phyloP scores from a whole-genome alignment of 2,329 filamentous ascomycete genomes.

The Podosphaera xanthii region DNA sequence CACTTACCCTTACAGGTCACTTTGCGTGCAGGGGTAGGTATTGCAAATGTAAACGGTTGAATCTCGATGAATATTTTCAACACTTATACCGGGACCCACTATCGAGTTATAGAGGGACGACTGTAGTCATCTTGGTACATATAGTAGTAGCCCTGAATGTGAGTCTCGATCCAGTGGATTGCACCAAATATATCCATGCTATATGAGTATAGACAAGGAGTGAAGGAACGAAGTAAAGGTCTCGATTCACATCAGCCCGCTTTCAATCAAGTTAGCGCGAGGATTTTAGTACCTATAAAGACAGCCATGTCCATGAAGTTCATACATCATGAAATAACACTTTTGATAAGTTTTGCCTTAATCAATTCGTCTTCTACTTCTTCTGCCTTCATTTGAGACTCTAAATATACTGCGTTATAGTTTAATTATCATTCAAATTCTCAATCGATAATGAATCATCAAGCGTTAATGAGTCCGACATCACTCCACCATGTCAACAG shows the following conservation, averaged over 20 bases:
- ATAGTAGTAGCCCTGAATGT: neutral
- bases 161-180: neutral
- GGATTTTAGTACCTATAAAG: no score
- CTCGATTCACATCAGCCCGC: neutral
- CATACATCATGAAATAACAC: no score
- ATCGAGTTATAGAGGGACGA: no score
- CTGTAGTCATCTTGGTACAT: neutral
- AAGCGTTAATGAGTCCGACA: neutral
- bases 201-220: neutral
- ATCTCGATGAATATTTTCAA: no score
- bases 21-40: no score
- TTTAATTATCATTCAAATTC: neutral
- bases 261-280: neutral
- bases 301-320: no score
- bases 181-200: neutral
- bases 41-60: no score
- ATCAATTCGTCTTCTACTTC: no score
- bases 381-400: neutral
- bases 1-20: no score
- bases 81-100: no score
- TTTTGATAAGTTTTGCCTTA: no score
- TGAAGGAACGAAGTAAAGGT: neutral
- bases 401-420: neutral
- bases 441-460: neutral
- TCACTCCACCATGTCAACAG: neutral